Conservation (phyloP, 2,329 filamentous ascomycete genomes). For the Trichoderma harzianum region DNA sequence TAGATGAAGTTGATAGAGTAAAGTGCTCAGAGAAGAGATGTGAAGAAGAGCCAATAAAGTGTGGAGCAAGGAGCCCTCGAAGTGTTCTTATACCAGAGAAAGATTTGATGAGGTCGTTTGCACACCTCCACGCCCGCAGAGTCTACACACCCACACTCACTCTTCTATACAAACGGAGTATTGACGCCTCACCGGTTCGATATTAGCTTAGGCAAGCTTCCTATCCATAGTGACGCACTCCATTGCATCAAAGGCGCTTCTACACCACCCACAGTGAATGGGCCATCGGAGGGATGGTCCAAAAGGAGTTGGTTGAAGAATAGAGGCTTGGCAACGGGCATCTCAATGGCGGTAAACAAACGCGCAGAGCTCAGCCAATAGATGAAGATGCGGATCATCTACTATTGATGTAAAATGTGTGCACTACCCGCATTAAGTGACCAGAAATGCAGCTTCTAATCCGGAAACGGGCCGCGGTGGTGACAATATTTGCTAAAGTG, state of each 20-base stretch:
- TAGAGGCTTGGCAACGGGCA: not conserved
- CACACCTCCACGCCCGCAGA: not conserved
- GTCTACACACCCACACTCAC: not conserved
- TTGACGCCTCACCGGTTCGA: not conserved
- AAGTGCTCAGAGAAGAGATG: not conserved
- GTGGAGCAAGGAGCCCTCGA: not conserved
- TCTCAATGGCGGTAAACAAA: not conserved
- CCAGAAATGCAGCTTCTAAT: not conserved
- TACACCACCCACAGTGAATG: not conserved
- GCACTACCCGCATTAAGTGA: not conserved
- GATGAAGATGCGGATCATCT: not conserved
- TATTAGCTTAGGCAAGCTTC: not conserved
- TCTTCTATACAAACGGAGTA: not conserved
- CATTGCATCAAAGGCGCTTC: not conserved
- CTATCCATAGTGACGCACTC: not conserved
- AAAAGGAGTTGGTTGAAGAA: not conserved
- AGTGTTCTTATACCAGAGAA: not conserved
- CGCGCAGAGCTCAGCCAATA: not conserved
- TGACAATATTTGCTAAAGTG: constrained; percentile 2
- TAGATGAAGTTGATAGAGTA: not conserved
- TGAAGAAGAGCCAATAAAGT: not conserved
- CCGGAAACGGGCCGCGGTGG: constrained; percentile 12
- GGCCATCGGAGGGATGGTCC: not conserved
- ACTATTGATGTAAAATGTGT: not conserved
- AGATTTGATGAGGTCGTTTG: not conserved